Percentiles rank a stretch among this genome's conserved stretches.
Conservation (phyloP, 176 grass and related monocot species). For the Panicum miliaceum region DNA sequence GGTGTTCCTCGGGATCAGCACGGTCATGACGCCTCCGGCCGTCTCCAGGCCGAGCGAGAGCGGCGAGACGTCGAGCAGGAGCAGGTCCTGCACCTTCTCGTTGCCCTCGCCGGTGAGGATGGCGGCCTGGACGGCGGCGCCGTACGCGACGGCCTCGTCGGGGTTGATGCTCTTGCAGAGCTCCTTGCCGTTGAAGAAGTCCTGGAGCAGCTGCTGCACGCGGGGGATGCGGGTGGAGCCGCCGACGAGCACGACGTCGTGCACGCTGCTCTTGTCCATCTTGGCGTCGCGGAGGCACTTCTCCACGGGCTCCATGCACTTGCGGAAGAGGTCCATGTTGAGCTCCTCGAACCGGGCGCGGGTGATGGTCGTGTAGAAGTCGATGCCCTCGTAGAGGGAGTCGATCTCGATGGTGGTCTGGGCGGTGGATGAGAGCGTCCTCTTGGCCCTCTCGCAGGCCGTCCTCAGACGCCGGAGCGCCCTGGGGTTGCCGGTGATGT, state of each 20-base stretch:
- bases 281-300: constrained; percentile 95
- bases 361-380: constrained; percentile 97
- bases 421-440: constrained; percentile 85
- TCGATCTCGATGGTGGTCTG: constrained; percentile 97
- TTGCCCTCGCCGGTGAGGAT: constrained; percentile 90
- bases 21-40: constrained; percentile 79
- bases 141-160: constrained; percentile 95
- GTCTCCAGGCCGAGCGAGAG: constrained; percentile 79
- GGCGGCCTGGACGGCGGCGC: constrained; percentile 86
- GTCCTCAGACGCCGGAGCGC: constrained; percentile 72
- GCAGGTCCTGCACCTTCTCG: constrained; percentile 83
- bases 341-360: constrained; percentile 88
- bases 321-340: constrained; percentile 97
- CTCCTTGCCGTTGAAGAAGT: constrained; percentile 98
- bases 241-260: constrained; percentile 89
- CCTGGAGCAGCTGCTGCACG: constrained; percentile 90
- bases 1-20: constrained; percentile 86
- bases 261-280: constrained; percentile 90
- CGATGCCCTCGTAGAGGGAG: constrained; percentile 84
- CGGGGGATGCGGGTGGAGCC: constrained; percentile 88
- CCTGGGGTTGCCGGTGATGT: constrained; percentile 85
- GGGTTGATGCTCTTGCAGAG: constrained; percentile 99
- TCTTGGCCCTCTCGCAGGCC: constrained; percentile 86
- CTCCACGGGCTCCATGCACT: constrained; percentile 93
- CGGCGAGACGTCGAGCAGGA: constrained; percentile 78